Percentiles rank a stretch among this genome's conserved stretches.
Evolutionary conservation across 2,329 filamentous ascomycete species (phyloP).

Genomic region (Gaeumannomyces tritici): DNA sequence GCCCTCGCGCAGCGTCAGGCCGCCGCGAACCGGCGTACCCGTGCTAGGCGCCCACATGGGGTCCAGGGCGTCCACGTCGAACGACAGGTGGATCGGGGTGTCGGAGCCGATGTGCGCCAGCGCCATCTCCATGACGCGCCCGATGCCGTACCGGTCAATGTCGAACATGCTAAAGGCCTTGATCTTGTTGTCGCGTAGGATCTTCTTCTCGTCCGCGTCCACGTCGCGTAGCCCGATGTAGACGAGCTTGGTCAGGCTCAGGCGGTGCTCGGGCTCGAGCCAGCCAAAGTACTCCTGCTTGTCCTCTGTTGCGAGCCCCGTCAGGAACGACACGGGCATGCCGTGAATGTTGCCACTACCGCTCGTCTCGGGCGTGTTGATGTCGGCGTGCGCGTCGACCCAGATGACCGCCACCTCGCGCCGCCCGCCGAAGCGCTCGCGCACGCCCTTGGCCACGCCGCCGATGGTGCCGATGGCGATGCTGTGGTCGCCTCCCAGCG

Average conservation of each 20-base stretch:
- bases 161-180: conserved; percentile 99
- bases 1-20: conserved; percentile 85
- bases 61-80: conserved; percentile 94
- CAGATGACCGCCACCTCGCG: conserved; percentile 91
- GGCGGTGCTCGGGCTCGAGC: conserved; percentile 62
- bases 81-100: conserved; percentile 93
- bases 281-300: conserved; percentile 80
- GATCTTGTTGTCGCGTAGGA: conserved; percentile 79
- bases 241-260: conserved; percentile 75
- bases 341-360: conserved; percentile 92
- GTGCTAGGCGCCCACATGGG: conserved; percentile 95
- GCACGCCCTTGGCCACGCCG: conserved; percentile 75
- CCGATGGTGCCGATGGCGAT: conserved; percentile 92
- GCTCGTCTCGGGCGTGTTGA: conserved; percentile 89
- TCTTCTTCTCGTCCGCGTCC: conserved; percentile 86
- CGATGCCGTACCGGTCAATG: conserved; percentile 89
- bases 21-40: conserved; percentile 87
- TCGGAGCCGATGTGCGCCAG: conserved; percentile 88
- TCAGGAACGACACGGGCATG: conserved; percentile 92
- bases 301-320: conserved; percentile 70
- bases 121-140: conserved; percentile 96
- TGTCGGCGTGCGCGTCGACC: conserved; percentile 97
- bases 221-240: conserved; percentile 95
- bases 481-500: conserved; percentile 89
- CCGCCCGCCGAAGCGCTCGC: conserved; percentile 59